These are phyloP conservation scores for Xylaria bambusicola DNA, from an alignment of 495 filamentous ascomycete species.

Conservation along the genomic window DNA sequence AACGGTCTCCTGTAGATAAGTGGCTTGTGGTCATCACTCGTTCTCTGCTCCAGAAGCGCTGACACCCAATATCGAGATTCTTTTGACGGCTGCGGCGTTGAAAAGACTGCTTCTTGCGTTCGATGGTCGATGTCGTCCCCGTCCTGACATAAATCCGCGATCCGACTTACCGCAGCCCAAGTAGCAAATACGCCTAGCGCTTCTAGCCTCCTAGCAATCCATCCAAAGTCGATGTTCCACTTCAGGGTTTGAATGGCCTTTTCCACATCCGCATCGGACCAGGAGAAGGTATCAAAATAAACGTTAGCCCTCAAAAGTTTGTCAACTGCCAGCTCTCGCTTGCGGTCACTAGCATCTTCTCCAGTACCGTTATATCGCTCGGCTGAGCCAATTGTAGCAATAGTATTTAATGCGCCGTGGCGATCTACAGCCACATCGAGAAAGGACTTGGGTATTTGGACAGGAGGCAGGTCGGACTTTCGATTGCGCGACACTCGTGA, in stretches of 20 bases:
- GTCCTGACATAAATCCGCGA: conserved; percentile 8
- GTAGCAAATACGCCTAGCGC: conserved; percentile 20
- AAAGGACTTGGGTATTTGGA: conserved; percentile 50
- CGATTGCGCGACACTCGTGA: conserved; percentile 40
- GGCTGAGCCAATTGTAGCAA: conserved; percentile 13
- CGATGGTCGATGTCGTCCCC: conserved; percentile 9
- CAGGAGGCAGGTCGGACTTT: conserved; percentile 43
- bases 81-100: conserved; percentile 4
- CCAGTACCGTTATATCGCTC: neutral
- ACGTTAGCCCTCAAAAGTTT: neutral
- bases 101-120: conserved; percentile 10
- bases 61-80: conserved; percentile 14
- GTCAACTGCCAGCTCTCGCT: neutral
- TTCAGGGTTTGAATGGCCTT: conserved; percentile 9
- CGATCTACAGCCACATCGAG: conserved; percentile 34
- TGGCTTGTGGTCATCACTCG: neutral
- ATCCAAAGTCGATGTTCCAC: neutral
- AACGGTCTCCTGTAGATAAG: neutral
- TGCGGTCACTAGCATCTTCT: neutral
- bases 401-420: conserved; percentile 6
- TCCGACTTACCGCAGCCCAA: conserved; percentile 14
- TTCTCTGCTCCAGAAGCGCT: conserved; percentile 1
- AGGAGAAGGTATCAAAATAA: conserved; percentile 17
- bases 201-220: conserved; percentile 19
- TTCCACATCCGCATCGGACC: conserved; percentile 6